These are phyloP conservation scores for Sindora glabra DNA, from an alignment of 306 rosid genomes.

Conservation along the genomic window DNA sequence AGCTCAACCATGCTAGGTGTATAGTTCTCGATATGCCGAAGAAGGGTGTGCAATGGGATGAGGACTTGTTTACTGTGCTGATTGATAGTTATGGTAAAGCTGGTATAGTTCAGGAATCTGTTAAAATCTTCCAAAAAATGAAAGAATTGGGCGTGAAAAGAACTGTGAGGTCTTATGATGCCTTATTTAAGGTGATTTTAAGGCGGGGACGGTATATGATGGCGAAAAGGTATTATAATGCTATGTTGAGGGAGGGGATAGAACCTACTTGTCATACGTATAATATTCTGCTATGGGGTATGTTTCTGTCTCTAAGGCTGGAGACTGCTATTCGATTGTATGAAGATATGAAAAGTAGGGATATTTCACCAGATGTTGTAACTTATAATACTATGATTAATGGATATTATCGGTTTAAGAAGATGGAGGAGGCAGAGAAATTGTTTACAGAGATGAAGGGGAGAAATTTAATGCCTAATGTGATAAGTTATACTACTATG, in stretches of 20 bases:
- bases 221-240: slow-evolving; percentile 81
- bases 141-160: slow-evolving; percentile 56
- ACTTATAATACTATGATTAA: slow-evolving; percentile 78
- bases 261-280: slow-evolving; percentile 77
- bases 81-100: slow-evolving; percentile 72
- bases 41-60: slow-evolving; percentile 44
- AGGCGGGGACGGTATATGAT: slow-evolving; percentile 77
- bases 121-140: slow-evolving; percentile 65
- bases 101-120: slow-evolving; percentile 90
- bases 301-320: slow-evolving; percentile 65
- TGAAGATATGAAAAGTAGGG: slow-evolving; percentile 66
- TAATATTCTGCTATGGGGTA: slow-evolving; percentile 80
- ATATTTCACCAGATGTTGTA: slow-evolving; percentile 54
- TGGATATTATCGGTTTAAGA: slow-evolving; percentile 70
- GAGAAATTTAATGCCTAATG: slow-evolving; percentile 51
- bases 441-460: slow-evolving; percentile 82
- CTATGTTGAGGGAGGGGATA: slow-evolving; percentile 71
- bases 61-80: slow-evolving; percentile 55
- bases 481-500: slow-evolving; percentile 79
- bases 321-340: slow-evolving; percentile 79
- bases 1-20: slow-evolving; percentile 84
- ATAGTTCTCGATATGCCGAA: slow-evolving; percentile 57
- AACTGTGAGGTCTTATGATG: slow-evolving; percentile 53
- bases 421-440: slow-evolving; percentile 69
- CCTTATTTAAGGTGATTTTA: slow-evolving; percentile 68